These are phyloP conservation scores for Fraxinus excelsior DNA, from an alignment of 257 asterid genomes.

Conservation along the genomic window DNA sequence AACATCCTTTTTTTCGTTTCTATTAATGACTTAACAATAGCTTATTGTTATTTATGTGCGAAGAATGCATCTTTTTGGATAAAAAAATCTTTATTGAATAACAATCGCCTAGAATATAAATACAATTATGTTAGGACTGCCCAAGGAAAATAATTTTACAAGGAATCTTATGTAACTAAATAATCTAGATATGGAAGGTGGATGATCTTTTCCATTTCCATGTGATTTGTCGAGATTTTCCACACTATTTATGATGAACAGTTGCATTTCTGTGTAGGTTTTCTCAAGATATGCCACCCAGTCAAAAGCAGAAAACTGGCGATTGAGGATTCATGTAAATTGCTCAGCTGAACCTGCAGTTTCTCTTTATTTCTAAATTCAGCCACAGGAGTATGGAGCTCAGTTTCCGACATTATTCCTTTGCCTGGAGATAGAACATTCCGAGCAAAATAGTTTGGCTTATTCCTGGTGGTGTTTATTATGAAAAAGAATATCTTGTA, in stretches of 20 bases:
- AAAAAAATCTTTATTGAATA: too few relatives aligned
- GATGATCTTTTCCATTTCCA: too few relatives aligned
- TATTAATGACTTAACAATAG: neutral
- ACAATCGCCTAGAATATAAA: too few relatives aligned
- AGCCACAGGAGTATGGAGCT: neutral
- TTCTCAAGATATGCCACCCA: conserved; percentile 35
- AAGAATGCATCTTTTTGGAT: too few relatives aligned
- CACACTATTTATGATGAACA: neutral
- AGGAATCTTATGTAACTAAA: too few relatives aligned
- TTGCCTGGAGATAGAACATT: neutral
- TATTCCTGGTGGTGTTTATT: too few relatives aligned
- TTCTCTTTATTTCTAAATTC: neutral
- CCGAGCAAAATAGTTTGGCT: neutral
- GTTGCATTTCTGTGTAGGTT: conserved; percentile 48
- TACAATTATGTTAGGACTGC: too few relatives aligned
- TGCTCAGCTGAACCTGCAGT: neutral
- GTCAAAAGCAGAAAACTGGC: conserved; percentile 39
- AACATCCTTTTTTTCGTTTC: neutral
- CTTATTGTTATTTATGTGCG: neutral
- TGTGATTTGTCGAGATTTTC: too few relatives aligned
- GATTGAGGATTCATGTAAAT: conserved; percentile 14
- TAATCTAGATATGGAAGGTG: too few relatives aligned
- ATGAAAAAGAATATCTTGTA: too few relatives aligned
- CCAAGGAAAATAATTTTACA: too few relatives aligned
- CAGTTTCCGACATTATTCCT: neutral